Evolutionary conservation across 495 filamentous ascomycete genomes (phyloP).

Genomic region (Tuber microsphaerosporum): DNA sequence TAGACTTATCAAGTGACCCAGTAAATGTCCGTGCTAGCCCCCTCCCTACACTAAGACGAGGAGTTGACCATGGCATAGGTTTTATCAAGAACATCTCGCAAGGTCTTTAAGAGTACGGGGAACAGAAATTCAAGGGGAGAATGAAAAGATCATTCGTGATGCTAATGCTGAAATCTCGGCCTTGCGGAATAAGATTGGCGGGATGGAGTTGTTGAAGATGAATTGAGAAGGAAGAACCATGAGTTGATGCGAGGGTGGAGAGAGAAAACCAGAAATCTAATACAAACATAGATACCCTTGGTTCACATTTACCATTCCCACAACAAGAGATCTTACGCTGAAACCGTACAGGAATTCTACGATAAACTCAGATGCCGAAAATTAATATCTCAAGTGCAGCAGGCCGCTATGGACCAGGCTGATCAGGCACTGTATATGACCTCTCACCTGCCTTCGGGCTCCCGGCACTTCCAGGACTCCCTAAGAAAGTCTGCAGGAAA

Average conservation of each 20-base stretch:
- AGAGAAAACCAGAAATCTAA: constrained; percentile 68
- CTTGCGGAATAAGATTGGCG: no score
- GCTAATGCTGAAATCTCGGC: no score
- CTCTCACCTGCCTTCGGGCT: constrained; percentile 6
- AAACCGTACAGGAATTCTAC: constrained; percentile 57
- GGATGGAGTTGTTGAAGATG: no score
- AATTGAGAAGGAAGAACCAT: constrained; percentile 53
- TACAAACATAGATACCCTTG: constrained; percentile 54
- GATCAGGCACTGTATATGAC: not conserved
- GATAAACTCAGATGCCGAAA: constrained; percentile 62
- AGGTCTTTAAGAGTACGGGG: no score
- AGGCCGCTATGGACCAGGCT: constrained; percentile 32
- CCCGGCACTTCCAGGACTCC: constrained; percentile 15
- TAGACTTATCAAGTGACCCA: no score
- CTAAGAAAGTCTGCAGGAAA: not conserved
- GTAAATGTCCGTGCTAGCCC: no score
- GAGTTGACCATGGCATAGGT: no score
- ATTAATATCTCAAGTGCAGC: constrained; percentile 32
- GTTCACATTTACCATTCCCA: not conserved
- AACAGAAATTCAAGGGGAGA: no score
- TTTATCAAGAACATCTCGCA: no score
- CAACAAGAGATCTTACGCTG: not conserved
- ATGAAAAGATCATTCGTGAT: no score
- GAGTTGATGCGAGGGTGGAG: constrained; percentile 62
- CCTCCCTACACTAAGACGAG: no score